Percentiles rank a stretch among this genome's conserved stretches.
Evolutionary conservation across 192 early-diverging fungal species (phyloP).

Genomic region (Chytriomyces hyalinus): DNA sequence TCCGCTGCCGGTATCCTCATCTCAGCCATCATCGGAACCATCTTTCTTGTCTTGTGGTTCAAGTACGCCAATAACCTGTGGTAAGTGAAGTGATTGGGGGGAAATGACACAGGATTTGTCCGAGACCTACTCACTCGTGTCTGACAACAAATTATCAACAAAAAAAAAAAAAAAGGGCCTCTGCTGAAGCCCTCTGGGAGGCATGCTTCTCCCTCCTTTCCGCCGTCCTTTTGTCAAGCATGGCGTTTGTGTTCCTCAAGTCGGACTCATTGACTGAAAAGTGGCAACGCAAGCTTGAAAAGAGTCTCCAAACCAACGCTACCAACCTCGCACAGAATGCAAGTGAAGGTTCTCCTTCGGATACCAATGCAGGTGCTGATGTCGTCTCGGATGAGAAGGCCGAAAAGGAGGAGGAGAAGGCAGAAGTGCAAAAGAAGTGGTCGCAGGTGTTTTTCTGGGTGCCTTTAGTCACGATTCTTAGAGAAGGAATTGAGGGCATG

Average conservation of each 20-base stretch:
- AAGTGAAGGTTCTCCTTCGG: not conserved
- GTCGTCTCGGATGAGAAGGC: not conserved
- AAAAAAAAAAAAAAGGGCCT: not conserved
- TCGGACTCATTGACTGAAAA: conserved; percentile 75
- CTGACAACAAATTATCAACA: too few relatives aligned
- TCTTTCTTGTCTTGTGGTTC: conserved; percentile 83
- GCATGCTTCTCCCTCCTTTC: conserved; percentile 83
- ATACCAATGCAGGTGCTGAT: not conserved
- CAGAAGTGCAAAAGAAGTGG: not conserved
- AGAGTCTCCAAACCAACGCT: not conserved
- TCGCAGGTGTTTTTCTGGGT: conserved; percentile 76
- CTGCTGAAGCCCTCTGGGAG: conserved; percentile 78
- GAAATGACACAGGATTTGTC: too few relatives aligned
- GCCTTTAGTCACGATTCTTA: conserved; percentile 82
- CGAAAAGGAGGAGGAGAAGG: not conserved
- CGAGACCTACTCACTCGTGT: too few relatives aligned
- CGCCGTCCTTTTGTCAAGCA: conserved; percentile 71
- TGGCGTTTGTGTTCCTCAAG: conserved; percentile 76
- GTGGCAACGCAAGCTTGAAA: conserved; percentile 67
- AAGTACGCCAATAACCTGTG: conserved; percentile 52
- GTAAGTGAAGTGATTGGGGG: conserved; percentile 2
- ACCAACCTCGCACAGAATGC: not conserved
- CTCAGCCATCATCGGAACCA: conserved; percentile 71
- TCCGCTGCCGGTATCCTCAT: conserved; percentile 69
- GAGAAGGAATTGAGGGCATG: conserved; percentile 88